Evolutionary conservation across 2,329 filamentous ascomycete species (phyloP), one percentile per base, ranked within the genome.

Genomic region (Botryotinia narcissicola): DNA sequence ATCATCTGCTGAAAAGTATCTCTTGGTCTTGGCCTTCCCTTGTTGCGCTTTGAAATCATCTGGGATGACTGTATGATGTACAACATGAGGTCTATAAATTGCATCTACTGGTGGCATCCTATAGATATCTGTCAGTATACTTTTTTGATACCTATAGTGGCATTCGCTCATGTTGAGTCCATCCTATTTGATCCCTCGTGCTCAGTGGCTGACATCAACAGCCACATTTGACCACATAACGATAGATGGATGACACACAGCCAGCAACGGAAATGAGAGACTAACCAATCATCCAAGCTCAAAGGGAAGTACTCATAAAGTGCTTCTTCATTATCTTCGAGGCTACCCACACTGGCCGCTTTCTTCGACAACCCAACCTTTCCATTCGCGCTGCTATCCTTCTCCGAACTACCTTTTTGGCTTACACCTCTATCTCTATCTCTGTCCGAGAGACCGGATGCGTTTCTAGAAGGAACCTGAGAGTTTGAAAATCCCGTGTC

Each of bases 261-360:
- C 35, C 16, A 51, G 22, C 22, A 37, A 61, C 57, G 70, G 63
- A 46, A 46, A 62, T 59, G 22, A 2, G 37, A 44, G 83, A 79
- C 81, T 88, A 74, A 80, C 92, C 92, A 98, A 80, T 98, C 95
- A 81, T 98, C 94, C 74, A 97, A 84, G 67, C 92, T 94, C 25
- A 98, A 86, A 0, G 95, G 95, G 76, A 98, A 98, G 81, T 98
- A 98, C 83, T 98, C 95, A 81, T 98, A 98, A 29, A 98, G 84
- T 76, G 95, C 85, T 82, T 98, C 95, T 0, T 91, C 91, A 78
- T 91, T 92, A 78, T 97, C 94, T 76, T 90, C 83, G 48, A 92
- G 87, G 80, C 91, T 91, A 80, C 40, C 59, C 32, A 72, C 57
- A 88, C 87, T 48, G 75, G 67, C 77, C 86, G 68, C 60, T 71